Evolutionary conservation across 345 rosid species (phyloP).

Genomic region (Pistacia vera): DNA sequence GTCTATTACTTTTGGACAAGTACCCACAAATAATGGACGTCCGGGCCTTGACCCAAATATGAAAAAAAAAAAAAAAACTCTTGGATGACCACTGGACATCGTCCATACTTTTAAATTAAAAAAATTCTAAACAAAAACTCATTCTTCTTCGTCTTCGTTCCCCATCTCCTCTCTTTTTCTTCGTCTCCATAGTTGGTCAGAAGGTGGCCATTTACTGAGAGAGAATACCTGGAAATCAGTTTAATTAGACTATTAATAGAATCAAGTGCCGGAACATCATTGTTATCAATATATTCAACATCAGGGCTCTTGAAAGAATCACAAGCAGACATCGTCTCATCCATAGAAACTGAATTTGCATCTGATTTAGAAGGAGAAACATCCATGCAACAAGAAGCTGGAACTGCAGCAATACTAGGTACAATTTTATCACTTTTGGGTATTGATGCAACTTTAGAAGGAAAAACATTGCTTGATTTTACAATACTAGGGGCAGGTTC

Average conservation of each 20-base stretch:
- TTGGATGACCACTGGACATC: too few species aligned
- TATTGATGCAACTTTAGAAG: constrained; percentile 34
- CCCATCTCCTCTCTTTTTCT: too few species aligned
- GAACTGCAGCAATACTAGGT: constrained; percentile 19
- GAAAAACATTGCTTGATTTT: constrained; percentile 29
- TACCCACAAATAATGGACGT: too few species aligned
- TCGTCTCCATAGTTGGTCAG: too few species aligned
- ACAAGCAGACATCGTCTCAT: constrained; percentile 75
- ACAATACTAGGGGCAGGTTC: constrained; percentile 25
- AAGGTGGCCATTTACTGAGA: too few species aligned
- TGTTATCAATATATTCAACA: constrained; percentile 71
- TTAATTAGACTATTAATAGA: constrained; percentile 47
- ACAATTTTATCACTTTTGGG: constrained; percentile 33
- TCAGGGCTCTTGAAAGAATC: constrained; percentile 89
- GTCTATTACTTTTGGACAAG: too few species aligned
- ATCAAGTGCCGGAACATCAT: constrained; percentile 47
- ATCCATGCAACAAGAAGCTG: constrained; percentile 37
- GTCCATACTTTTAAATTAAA: too few species aligned
- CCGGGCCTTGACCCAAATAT: too few species aligned
- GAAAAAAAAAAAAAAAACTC: too few species aligned
- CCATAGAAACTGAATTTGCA: constrained; percentile 61
- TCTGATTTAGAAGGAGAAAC: constrained; percentile 67
- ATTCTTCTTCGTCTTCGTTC: too few species aligned
- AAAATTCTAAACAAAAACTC: too few species aligned
- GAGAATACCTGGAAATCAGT: too few species aligned